phyloP scores from a whole-genome alignment of 2,329 filamentous ascomycete species.

The Phialophora expanda region DNA sequence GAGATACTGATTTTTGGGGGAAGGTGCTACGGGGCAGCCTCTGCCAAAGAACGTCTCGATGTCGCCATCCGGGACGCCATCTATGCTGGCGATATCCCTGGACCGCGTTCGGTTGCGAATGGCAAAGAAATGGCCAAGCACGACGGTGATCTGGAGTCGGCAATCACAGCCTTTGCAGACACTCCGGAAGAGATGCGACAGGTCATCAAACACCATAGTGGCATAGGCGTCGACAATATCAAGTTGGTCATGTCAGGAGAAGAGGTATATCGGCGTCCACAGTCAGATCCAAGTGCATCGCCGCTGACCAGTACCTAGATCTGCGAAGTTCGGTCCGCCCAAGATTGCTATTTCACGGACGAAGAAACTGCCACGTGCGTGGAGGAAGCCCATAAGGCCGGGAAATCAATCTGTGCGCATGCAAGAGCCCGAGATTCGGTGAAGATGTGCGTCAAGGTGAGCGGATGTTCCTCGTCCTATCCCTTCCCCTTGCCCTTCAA shows the following conservation, averaged over 20 bases:
- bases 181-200: constrained; percentile 51
- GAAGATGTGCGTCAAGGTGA: constrained; percentile 48
- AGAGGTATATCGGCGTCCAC: constrained; percentile 33
- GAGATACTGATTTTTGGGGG: constrained; percentile 1
- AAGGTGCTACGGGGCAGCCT: constrained; percentile 55
- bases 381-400: constrained; percentile 51
- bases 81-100: constrained; percentile 55
- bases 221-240: constrained; percentile 52
- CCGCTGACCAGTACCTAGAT: constrained; percentile 34
- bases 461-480: not conserved
- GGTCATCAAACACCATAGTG: constrained; percentile 46
- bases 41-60: constrained; percentile 55
- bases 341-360: constrained; percentile 55
- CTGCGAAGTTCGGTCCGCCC: constrained; percentile 44
- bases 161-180: constrained; percentile 52
- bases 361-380: constrained; percentile 57
- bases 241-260: constrained; percentile 54
- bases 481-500: not conserved
- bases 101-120: constrained; percentile 56
- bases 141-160: constrained; percentile 53
- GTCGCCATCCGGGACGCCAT: constrained; percentile 57
- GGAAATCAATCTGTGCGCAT: constrained; percentile 51
- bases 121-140: constrained; percentile 56
- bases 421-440: constrained; percentile 54
- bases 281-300: constrained; percentile 13